Conservation (phyloP, 2,329 filamentous ascomycete genomes). For the Blastomyces silverae region DNA sequence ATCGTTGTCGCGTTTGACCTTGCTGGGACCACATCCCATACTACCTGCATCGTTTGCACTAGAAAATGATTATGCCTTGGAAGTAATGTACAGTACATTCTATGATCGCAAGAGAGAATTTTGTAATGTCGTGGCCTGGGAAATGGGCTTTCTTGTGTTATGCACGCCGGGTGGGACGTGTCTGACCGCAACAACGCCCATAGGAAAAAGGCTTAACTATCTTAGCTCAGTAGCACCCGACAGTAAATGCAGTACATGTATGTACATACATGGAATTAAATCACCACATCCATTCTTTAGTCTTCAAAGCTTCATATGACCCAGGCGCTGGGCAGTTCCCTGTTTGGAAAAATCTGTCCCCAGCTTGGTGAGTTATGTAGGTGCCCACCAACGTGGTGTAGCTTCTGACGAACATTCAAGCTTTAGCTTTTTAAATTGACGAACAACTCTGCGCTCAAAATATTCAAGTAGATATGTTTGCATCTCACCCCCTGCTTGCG, state of each 20-base stretch:
- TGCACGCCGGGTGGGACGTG: neutral
- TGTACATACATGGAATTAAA: too few species aligned
- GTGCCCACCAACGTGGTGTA: neutral
- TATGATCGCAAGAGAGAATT: neutral
- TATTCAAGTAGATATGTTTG: too few species aligned
- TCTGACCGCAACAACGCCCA: neutral
- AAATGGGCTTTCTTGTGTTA: neutral
- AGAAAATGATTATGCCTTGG: neutral
- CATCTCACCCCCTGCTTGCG: too few species aligned
- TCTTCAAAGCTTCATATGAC: neutral
- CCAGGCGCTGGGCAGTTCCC: neutral
- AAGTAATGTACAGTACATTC: neutral
- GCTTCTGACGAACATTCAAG: neutral
- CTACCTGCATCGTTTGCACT: neutral
- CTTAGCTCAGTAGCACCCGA: too few species aligned
- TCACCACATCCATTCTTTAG: neutral
- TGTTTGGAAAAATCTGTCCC: neutral
- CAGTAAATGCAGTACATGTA: too few species aligned
- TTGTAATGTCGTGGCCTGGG: neutral
- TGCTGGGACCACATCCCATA: slow-evolving; percentile 5
- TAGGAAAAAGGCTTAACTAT: too few species aligned
- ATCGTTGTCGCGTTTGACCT: neutral
- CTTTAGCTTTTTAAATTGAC: too few species aligned
- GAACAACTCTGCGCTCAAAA: too few species aligned
- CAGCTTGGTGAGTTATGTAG: neutral